phyloP scores from a whole-genome alignment of 2,329 filamentous ascomycete genomes.

The Hypomyces rosellus region DNA sequence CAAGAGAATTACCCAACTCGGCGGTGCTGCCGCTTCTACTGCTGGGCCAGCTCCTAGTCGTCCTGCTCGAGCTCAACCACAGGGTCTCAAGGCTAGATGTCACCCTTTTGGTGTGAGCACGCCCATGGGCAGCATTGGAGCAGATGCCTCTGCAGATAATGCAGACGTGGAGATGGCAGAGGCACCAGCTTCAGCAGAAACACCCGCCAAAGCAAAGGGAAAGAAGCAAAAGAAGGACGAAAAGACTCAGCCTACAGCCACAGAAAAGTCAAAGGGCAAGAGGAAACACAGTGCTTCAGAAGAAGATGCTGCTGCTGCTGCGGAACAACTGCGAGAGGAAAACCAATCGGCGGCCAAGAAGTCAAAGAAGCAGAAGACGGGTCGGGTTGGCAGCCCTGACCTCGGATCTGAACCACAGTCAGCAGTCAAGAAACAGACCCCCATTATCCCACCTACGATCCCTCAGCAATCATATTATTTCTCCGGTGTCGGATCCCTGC shows the following conservation, averaged over 20 bases:
- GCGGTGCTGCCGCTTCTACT: slow-evolving; percentile 30
- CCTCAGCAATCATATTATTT: slow-evolving; percentile 18
- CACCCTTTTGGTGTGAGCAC: slow-evolving; percentile 54
- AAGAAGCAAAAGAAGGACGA: slow-evolving; percentile 23
- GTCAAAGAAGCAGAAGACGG: slow-evolving; percentile 35
- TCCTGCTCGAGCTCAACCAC: slow-evolving; percentile 57
- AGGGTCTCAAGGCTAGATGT: slow-evolving; percentile 61
- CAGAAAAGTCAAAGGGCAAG: slow-evolving; percentile 22
- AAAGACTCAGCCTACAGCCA: background rate
- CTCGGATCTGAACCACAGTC: slow-evolving; percentile 26
- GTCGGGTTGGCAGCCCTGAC: slow-evolving; percentile 27
- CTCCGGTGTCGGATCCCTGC: slow-evolving; percentile 9
- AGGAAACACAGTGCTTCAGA: slow-evolving; percentile 31
- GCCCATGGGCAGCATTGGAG: slow-evolving; percentile 29
- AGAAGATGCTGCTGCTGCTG: slow-evolving; percentile 30
- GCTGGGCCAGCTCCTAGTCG: slow-evolving; percentile 41
- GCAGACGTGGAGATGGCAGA: slow-evolving; percentile 40
- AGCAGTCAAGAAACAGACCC: slow-evolving; percentile 25
- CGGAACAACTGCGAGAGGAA: slow-evolving; percentile 30
- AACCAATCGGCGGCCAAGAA: slow-evolving; percentile 32
- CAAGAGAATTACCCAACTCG: slow-evolving; percentile 54
- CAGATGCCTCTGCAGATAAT: slow-evolving; percentile 37
- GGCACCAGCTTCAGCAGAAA: slow-evolving; percentile 21
- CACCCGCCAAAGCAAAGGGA: slow-evolving; percentile 24
- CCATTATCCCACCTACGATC: slow-evolving; percentile 26